These are phyloP conservation scores for Colletotrichum shisoi DNA, from an alignment of 2,329 filamentous ascomycete genomes.

Conservation along the genomic window DNA sequence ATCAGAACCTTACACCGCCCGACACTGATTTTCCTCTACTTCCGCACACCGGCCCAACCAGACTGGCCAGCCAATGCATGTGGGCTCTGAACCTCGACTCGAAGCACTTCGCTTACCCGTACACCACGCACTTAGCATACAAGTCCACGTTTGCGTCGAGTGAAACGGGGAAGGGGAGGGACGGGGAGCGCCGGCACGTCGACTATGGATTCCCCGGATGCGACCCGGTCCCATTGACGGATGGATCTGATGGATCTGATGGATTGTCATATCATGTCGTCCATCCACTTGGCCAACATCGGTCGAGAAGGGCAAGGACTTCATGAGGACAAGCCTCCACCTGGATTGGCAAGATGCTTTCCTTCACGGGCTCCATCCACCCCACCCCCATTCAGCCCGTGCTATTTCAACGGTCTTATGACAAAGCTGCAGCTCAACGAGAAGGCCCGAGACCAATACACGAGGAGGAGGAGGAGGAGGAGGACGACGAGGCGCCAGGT, in stretches of 20 bases:
- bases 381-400: neutral
- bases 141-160: neutral
- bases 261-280: neutral
- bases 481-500: neutral
- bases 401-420: neutral
- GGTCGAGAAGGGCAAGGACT: neutral
- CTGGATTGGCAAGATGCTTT: neutral
- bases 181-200: neutral
- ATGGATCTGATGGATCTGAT: neutral
- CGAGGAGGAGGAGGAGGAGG: too few relatives aligned
- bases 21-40: neutral
- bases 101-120: neutral
- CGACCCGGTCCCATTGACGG: neutral
- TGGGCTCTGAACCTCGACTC: slow-evolving; percentile 8
- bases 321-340: neutral
- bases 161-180: too few relatives aligned
- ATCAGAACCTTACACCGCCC: slow-evolving; percentile 14
- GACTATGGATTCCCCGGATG: slow-evolving; percentile 3
- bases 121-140: neutral
- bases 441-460: neutral
- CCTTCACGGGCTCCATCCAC: neutral
- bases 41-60: neutral
- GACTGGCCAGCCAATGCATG: neutral
- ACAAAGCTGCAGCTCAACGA: neutral
- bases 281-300: neutral